These are phyloP conservation scores for Debaryomyces subglobosus DNA, from an alignment of 1,139 yeast genomes.

Conservation along the genomic window DNA sequence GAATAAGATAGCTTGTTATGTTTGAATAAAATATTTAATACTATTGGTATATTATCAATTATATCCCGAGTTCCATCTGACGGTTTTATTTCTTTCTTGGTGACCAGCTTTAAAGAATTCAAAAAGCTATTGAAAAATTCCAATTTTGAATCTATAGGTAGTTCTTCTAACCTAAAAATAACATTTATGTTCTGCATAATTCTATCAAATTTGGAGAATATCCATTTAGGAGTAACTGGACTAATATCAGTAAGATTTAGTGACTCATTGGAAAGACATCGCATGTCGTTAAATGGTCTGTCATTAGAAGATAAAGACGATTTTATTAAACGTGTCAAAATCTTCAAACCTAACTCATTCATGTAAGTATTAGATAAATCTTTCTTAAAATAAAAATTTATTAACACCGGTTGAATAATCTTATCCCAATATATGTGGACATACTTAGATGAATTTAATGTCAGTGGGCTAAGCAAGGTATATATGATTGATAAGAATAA, in stretches of 20 bases:
- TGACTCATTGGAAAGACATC: constrained; percentile 40
- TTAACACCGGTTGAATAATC: constrained; percentile 35
- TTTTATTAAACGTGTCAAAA: constrained; percentile 29
- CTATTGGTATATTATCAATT: constrained; percentile 33
- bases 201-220: constrained; percentile 33
- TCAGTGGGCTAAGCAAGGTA: constrained; percentile 29
- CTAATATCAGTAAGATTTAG: constrained; percentile 32
- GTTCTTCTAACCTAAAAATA: constrained; percentile 27
- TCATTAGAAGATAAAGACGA: constrained; percentile 23
- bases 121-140: constrained; percentile 29
- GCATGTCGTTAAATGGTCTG: constrained; percentile 27
- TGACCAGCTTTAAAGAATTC: constrained; percentile 26
- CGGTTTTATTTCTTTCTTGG: constrained; percentile 32
- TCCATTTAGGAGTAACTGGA: constrained; percentile 40
- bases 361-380: constrained; percentile 23
- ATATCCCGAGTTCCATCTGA: constrained; percentile 35
- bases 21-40: constrained; percentile 26
- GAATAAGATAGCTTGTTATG: constrained; percentile 21
- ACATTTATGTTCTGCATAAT: constrained; percentile 30
- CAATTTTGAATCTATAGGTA: constrained; percentile 31
- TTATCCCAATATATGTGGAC: constrained; percentile 44
- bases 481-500: constrained; percentile 37
- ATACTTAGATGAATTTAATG: constrained; percentile 26
- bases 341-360: constrained; percentile 31
- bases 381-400: constrained; percentile 37